Evolutionary conservation across 2,329 filamentous ascomycete genomes (phyloP).

Genomic region (Talaromyces sp.): DNA sequence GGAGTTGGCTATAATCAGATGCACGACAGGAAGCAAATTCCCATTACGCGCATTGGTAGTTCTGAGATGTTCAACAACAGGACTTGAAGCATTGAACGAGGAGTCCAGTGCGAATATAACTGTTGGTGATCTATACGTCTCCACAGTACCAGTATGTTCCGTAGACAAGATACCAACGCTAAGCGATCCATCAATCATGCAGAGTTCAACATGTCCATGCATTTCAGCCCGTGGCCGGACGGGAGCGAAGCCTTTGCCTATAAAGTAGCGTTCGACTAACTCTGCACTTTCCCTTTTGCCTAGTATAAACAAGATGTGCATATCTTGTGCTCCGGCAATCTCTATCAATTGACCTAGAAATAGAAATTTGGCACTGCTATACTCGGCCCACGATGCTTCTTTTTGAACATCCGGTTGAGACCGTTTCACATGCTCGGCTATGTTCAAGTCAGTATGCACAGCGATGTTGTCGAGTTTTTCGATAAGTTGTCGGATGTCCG

Average conservation of each 20-base stretch:
- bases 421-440: conserved; percentile 37
- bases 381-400: conserved; percentile 46
- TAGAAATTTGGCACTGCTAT: conserved; percentile 47
- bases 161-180: conserved; percentile 38
- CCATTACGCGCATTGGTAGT: conserved; percentile 35
- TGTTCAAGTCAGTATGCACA: conserved; percentile 46
- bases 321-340: conserved; percentile 30
- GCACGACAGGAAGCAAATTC: conserved; percentile 42
- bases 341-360: conserved; percentile 44
- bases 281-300: conserved; percentile 35
- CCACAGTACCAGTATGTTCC: conserved; percentile 28
- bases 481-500: conserved; percentile 35
- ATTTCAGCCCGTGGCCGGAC: conserved; percentile 32
- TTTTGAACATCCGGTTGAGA: conserved; percentile 33
- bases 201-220: conserved; percentile 34
- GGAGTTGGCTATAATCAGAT: conserved; percentile 45
- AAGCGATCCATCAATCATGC: conserved; percentile 33
- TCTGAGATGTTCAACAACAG: conserved; percentile 39
- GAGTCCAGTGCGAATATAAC: conserved; percentile 46
- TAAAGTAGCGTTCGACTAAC: conserved; percentile 43
- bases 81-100: conserved; percentile 39
- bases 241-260: conserved; percentile 39
- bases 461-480: conserved; percentile 41
- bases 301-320: conserved; percentile 41
- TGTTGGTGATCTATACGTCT: conserved; percentile 34